Percentiles rank a stretch among this genome's conserved stretches.
Evolutionary conservation across 2,329 filamentous ascomycete genomes (phyloP).

Genomic region (Bipolaris gigantea): DNA sequence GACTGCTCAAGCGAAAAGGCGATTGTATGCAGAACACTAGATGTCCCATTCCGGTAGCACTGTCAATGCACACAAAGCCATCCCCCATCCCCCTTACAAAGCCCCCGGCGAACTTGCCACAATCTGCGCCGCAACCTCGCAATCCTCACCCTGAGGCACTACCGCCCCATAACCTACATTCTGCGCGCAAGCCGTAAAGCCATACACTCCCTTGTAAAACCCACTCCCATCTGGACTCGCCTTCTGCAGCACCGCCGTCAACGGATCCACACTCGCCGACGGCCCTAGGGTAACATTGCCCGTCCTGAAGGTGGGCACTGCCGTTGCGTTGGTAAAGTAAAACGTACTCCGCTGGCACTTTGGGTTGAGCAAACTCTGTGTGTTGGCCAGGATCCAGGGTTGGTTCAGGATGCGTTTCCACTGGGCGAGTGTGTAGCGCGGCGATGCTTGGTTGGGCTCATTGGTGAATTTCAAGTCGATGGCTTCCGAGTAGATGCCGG

Average conservation of each 20-base stretch:
- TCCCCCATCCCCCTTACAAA: neutral
- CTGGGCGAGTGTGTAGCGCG: slow-evolving; percentile 3
- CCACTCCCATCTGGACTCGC: slow-evolving; percentile 7
- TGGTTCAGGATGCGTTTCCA: slow-evolving; percentile 14
- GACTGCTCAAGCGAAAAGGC: too few relatives aligned
- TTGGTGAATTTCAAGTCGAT: slow-evolving; percentile 13
- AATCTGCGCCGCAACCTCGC: slow-evolving; percentile 10
- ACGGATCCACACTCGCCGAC: slow-evolving; percentile 4
- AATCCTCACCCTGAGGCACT: slow-evolving; percentile 13
- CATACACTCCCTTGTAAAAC: slow-evolving; percentile 5
- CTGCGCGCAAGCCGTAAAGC: slow-evolving; percentile 17
- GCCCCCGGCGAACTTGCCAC: slow-evolving; percentile 8
- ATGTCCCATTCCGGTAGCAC: neutral
- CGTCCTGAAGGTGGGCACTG: slow-evolving; percentile 6
- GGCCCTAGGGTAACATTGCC: slow-evolving; percentile 15
- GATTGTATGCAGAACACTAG: too few relatives aligned
- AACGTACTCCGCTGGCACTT: slow-evolving; percentile 14
- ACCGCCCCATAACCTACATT: slow-evolving; percentile 12
- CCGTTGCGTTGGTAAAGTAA: slow-evolving; percentile 13
- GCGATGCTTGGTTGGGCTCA: neutral
- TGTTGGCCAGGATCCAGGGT: slow-evolving; percentile 6
- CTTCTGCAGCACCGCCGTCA: slow-evolving; percentile 4
- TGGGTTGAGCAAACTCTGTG: neutral
- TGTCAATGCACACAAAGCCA: too few relatives aligned
- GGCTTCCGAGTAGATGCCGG: slow-evolving; percentile 12